phyloP scores from a whole-genome alignment of 192 early-diverging fungal genomes.

The Funneliformis mosseae region DNA sequence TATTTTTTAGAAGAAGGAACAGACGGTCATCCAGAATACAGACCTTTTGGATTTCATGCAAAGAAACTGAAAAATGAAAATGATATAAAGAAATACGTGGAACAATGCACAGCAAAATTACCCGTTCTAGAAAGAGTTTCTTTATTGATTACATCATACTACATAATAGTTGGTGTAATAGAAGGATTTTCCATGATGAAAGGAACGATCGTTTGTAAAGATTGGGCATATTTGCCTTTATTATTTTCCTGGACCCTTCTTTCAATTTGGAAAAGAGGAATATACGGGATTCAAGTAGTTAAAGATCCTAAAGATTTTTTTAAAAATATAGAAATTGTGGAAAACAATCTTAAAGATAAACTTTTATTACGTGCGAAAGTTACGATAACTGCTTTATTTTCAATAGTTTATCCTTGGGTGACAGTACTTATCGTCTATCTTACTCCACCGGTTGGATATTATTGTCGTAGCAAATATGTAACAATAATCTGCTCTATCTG shows the following conservation, averaged over 20 bases:
- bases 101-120: neutral
- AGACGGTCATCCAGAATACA: too few species aligned
- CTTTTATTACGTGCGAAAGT: too few species aligned
- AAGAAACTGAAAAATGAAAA: too few species aligned
- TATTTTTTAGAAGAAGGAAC: too few species aligned
- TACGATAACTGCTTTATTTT: too few species aligned
- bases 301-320: neutral
- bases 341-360: too few species aligned
- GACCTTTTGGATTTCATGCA: too few species aligned
- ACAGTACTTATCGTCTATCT: neutral
- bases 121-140: neutral
- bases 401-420: neutral
- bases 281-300: neutral
- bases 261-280: neutral
- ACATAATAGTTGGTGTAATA: conserved; percentile 7
- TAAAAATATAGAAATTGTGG: too few species aligned
- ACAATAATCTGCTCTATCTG: conserved; percentile 5
- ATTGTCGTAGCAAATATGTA: neutral
- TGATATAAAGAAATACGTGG: too few species aligned
- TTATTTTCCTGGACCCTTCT: neutral
- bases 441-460: neutral
- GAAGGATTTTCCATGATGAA: neutral
- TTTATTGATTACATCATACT: neutral
- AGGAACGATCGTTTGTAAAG: neutral
- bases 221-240: neutral